These are phyloP conservation scores for Papiliotrema flavescens DNA, from an alignment of 1,284 basidiomycete genomes.

Conservation along the genomic window DNA sequence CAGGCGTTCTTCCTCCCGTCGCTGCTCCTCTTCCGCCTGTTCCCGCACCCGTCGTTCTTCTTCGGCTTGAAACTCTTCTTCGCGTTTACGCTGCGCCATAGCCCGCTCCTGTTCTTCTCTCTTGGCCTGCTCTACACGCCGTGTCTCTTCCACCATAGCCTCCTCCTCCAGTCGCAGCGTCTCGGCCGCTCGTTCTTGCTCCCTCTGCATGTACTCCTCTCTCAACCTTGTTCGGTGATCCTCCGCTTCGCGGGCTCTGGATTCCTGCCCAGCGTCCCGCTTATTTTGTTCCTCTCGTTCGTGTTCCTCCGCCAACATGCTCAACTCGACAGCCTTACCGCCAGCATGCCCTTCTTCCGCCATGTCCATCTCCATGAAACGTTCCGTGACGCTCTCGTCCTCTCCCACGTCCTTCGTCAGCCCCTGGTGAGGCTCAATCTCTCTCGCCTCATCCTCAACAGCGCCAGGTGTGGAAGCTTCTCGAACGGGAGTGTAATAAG, in stretches of 20 bases:
- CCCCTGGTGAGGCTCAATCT: slow-evolving; percentile 1
- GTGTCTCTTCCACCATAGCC: not conserved
- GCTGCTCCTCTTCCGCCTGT: not conserved
- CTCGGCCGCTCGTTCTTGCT: not conserved
- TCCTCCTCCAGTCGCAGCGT: not conserved
- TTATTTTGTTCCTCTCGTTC: not conserved
- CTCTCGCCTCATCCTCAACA: not conserved
- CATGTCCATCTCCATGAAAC: not conserved
- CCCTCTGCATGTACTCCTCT: not conserved
- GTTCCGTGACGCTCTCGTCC: slow-evolving; percentile 4
- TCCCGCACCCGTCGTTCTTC: not conserved
- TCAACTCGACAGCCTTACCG: not conserved
- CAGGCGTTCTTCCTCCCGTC: slow-evolving; percentile 9
- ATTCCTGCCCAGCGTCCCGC: not conserved
- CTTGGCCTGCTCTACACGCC: not conserved
- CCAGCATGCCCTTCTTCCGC: not conserved
- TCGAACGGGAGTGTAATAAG: not conserved
- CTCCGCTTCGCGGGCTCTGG: not conserved
- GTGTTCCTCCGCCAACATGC: not conserved
- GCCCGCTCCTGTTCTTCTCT: not conserved
- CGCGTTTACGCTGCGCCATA: slow-evolving; percentile 4
- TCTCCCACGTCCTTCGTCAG: not conserved
- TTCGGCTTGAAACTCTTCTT: not conserved
- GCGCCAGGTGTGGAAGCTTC: not conserved
- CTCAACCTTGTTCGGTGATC: not conserved